These are phyloP conservation scores for Zalaria sp. DNA, from an alignment of 2,329 filamentous ascomycete genomes.

Conservation along the genomic window DNA sequence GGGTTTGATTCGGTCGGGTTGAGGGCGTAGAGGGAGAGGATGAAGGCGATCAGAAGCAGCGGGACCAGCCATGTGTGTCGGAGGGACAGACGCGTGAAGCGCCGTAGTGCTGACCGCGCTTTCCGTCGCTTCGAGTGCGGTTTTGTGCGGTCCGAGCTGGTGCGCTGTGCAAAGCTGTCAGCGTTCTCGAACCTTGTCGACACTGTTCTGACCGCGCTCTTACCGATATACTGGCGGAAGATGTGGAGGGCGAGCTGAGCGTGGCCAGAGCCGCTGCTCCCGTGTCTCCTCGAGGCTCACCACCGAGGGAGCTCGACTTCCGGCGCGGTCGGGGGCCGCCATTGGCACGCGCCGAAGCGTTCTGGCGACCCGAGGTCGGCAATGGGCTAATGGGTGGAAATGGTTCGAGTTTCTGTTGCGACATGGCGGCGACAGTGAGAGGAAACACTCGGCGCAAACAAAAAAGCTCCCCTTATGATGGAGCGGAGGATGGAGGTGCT, in stretches of 20 bases:
- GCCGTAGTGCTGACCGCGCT: constrained; percentile 27
- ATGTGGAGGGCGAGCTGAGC: constrained; percentile 11
- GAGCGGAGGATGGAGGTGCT: no score
- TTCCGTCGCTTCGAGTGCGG: constrained; percentile 33
- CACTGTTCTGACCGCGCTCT: constrained; percentile 6
- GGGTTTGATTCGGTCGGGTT: constrained; percentile 70
- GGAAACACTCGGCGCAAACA: not conserved
- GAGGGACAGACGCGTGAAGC: constrained; percentile 30
- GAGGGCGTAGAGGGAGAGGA: constrained; percentile 55
- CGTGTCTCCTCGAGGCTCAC: constrained; percentile 38
- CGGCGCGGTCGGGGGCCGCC: constrained; percentile 19
- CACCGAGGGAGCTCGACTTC: constrained; percentile 34
- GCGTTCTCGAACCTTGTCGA: constrained; percentile 3
- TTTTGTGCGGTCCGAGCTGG: constrained; percentile 8
- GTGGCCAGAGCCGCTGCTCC: constrained; percentile 37
- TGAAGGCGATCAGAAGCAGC: constrained; percentile 48
- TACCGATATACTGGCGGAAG: not conserved
- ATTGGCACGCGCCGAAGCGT: not conserved
- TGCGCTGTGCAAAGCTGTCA: constrained; percentile 7
- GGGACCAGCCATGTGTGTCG: constrained; percentile 53
- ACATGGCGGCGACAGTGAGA: not conserved
- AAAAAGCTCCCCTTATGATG: not conserved
- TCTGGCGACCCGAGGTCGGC: not conserved
- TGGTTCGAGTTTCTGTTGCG: constrained; percentile 3
- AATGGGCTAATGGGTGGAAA: constrained; percentile 2